Conservation (phyloP, 805 yeast species). For the Deakozyma indianensis region DNA sequence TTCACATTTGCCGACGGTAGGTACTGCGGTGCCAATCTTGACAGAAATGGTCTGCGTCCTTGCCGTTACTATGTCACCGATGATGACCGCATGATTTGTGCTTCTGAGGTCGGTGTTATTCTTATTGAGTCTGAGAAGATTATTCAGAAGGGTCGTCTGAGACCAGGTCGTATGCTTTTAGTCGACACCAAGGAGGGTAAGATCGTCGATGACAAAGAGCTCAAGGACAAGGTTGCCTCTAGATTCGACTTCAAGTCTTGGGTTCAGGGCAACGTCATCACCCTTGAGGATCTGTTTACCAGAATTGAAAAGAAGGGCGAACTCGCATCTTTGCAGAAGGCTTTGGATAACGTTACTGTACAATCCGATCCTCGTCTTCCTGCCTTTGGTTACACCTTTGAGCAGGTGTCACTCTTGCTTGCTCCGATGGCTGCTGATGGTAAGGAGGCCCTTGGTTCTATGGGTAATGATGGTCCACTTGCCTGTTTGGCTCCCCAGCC, state of each 20-base stretch:
- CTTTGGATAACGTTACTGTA: slow-evolving; percentile 26
- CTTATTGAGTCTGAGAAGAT: slow-evolving; percentile 73
- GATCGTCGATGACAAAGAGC: slow-evolving; percentile 84
- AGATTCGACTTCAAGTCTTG: slow-evolving; percentile 88
- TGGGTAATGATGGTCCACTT: slow-evolving; percentile 95
- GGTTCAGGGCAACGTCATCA: slow-evolving; percentile 76
- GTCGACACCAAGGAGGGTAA: slow-evolving; percentile 90
- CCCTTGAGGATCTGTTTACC: slow-evolving; percentile 57
- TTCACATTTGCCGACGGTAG: slow-evolving; percentile 95
- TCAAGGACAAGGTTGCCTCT: slow-evolving; percentile 64
- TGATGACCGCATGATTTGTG: slow-evolving; percentile 93
- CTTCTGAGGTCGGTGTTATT: slow-evolving; percentile 95
- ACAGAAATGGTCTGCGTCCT: slow-evolving; percentile 94
- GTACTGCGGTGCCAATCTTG: slow-evolving; percentile 96
- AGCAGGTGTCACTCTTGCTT: slow-evolving; percentile 67
- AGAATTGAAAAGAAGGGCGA: slow-evolving; percentile 36
- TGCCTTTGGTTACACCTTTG: slow-evolving; percentile 90
- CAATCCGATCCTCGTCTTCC: slow-evolving; percentile 72
- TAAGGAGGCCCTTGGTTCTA: slow-evolving; percentile 91
- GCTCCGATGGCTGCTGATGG: slow-evolving; percentile 91
- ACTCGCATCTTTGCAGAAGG: slow-evolving; percentile 11
- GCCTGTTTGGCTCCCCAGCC: slow-evolving; percentile 95
- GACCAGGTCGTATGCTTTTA: slow-evolving; percentile 90
- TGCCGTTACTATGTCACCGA: slow-evolving; percentile 93
- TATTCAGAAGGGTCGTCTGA: slow-evolving; percentile 82